Base-by-base conservation (phyloP, 805 yeast species). In the Starmerella bacillaris region DNA sequence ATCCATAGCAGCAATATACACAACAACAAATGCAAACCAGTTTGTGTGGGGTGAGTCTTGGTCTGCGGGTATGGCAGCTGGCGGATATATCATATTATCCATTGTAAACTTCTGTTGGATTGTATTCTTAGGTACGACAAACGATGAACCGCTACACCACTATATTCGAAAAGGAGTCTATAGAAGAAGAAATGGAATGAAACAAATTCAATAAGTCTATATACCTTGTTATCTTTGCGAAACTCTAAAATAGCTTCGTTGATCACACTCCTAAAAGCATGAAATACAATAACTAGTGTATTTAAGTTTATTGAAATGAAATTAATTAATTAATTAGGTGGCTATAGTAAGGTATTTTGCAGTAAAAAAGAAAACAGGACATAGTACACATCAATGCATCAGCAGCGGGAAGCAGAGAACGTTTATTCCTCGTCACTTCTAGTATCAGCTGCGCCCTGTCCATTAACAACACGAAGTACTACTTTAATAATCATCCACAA, bases 121-220 rank as follows among this genome's bases (percentile, higher is more conserved):
- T 30, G 62, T 82, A 40, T 84, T 82, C 57, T 79, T 76, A 53
- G 96, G 96, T 20, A 77, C 92, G 18, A 86, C 86, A 41, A 78
- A 79, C 36, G 78, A 78, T 34, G 74, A 92, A n/a, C 86, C 93
- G 22, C 62, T 79, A 7, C 82, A 79, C 52, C 72, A 76, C 49
- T n/a, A n/a, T n/a, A n/a, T n/a, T n/a, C n/a, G n/a, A n/a, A n/a
- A n/a, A n/a, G n/a, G n/a, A n/a, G n/a, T n/a, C n/a, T n/a, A n/a
- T n/a, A n/a, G n/a, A n/a, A n/a, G n/a, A n/a, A n/a, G n/a, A n/a
- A n/a, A n/a, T n/a, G n/a, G n/a, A n/a, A n/a, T n/a, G n/a, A n/a
- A n/a, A n/a, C n/a, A n/a, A n/a, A n/a, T n/a, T n/a, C n/a, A n/a
- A n/a, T n/a, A n/a, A n/a, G n/a, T n/a, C n/a, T n/a, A n/a, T n/a